Percentiles rank a stretch among this genome's conserved stretches.
phyloP scores from a whole-genome alignment of 441 rosid genomes.

The Macaranga tanarius region DNA sequence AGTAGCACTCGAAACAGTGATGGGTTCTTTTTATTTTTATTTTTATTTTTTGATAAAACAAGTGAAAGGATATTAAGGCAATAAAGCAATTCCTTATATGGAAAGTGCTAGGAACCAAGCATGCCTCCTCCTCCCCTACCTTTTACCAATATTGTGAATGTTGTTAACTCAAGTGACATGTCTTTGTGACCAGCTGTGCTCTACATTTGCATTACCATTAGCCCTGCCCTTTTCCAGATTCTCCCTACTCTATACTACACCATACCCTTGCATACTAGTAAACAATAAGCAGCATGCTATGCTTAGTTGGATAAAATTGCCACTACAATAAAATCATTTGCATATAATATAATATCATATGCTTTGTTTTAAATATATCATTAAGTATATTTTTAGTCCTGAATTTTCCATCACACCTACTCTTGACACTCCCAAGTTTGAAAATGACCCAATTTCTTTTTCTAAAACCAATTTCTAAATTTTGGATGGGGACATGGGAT shows the following conservation, averaged over 20 bases:
- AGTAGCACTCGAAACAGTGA: neutral
- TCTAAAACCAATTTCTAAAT: neutral
- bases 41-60: neutral
- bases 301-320: no score
- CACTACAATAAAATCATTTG: no score
- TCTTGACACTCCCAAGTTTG: neutral
- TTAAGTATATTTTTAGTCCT: neutral
- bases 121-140: neutral
- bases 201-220: no score
- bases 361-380: no score
- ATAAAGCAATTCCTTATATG: neutral
- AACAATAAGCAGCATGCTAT: no score
- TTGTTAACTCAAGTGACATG: neutral
- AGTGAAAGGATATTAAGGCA: neutral
- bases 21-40: neutral
- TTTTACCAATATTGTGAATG: neutral
- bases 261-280: no score
- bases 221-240: no score
- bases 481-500: neutral
- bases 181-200: no score
- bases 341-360: no score
- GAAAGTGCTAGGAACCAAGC: neutral
- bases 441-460: neutral
- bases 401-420: constrained; percentile 1
- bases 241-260: no score